These are phyloP conservation scores for Colletotrichum sp. DNA, from an alignment of 2,329 filamentous ascomycete species.

Conservation along the genomic window DNA sequence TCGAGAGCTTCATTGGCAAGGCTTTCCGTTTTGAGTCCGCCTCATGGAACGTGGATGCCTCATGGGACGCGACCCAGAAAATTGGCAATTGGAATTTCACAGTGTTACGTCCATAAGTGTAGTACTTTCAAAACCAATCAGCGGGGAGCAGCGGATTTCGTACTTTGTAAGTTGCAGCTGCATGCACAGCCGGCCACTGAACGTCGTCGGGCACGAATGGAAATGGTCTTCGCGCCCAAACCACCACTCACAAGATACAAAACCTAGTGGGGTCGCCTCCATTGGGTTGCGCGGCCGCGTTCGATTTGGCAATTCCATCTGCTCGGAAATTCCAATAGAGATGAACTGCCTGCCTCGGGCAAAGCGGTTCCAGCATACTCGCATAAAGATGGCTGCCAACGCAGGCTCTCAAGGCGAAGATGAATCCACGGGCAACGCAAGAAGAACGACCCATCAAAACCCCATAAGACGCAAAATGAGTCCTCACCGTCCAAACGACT, in stretches of 20 bases:
- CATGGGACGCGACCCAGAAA: not conserved
- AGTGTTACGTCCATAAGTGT: not conserved
- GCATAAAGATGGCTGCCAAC: not conserved
- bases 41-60: not conserved
- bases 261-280: not conserved
- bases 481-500: not conserved
- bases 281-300: not conserved
- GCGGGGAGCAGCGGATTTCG: not conserved
- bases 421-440: not conserved
- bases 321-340: not conserved
- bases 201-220: not conserved
- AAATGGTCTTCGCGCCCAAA: not conserved
- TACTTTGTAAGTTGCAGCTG: not conserved
- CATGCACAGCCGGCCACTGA: not conserved
- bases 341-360: not conserved
- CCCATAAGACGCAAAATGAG: not conserved
- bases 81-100: not conserved
- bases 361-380: not conserved
- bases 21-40: not conserved
- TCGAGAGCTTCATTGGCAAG: not conserved
- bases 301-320: conserved; percentile 2
- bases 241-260: not conserved
- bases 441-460: not conserved
- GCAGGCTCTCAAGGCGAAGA: not conserved
- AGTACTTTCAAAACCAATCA: not conserved